phyloP scores from a whole-genome alignment of 352 stramenopile genomes.

The Thraustochytrium sp. region DNA sequence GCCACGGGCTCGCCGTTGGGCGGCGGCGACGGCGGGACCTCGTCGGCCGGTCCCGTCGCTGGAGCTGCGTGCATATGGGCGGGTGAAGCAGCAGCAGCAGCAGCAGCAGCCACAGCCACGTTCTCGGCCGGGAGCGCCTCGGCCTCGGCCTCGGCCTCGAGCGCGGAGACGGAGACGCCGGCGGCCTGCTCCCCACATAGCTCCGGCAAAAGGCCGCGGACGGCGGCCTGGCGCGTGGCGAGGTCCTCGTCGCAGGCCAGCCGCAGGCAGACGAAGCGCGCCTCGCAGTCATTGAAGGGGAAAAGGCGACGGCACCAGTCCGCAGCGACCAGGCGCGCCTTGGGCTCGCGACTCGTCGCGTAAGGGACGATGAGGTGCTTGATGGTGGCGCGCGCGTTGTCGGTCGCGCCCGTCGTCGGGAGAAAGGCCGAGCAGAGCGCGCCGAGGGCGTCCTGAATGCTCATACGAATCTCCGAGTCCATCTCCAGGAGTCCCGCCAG shows the following conservation, averaged over 20 bases:
- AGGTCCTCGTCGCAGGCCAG: constrained; percentile 22
- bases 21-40: no score
- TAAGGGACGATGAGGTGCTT: constrained; percentile 10
- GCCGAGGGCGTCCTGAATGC: constrained; percentile 28
- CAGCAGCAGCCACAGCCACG: no score
- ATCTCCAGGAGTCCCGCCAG: neutral
- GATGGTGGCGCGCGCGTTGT: neutral
- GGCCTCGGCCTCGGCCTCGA: neutral
- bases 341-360: neutral
- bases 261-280: neutral
- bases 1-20: no score
- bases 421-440: neutral
- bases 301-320: constrained; percentile 30
- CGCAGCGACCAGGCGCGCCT: neutral
- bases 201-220: constrained; percentile 17
- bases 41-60: no score
- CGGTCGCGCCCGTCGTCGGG: neutral
- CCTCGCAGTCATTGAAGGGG: constrained; percentile 10
- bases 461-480: constrained; percentile 9
- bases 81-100: no score
- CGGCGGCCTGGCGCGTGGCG: constrained; percentile 14
- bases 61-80: no score
- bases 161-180: neutral
- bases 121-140: neutral
- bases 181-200: neutral